A percentile compares a stretch with the other conserved stretches of the same genome.
Evolutionary conservation across 2,329 filamentous ascomycete species (phyloP).

Genomic region (Fusarium heterosporum): DNA sequence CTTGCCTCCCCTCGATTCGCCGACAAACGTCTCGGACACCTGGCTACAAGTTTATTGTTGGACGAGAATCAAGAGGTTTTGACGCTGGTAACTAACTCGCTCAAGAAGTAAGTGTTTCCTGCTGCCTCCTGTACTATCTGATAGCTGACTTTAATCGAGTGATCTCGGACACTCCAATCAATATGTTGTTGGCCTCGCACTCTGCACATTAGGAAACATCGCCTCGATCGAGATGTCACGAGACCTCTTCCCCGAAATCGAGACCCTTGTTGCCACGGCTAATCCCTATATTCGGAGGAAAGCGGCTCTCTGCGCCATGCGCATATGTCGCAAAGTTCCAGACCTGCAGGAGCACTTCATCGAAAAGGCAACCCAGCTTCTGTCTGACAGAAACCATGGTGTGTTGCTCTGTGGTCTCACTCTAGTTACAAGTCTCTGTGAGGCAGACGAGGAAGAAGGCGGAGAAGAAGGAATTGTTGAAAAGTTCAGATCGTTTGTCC

Average conservation of each 20-base stretch:
- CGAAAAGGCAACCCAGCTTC: slow-evolving; percentile 88
- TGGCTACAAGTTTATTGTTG: slow-evolving; percentile 94
- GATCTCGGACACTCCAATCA: slow-evolving; percentile 97
- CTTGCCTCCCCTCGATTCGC: slow-evolving; percentile 96
- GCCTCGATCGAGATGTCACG: slow-evolving; percentile 98
- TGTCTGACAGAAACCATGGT: slow-evolving; percentile 95
- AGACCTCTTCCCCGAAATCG: slow-evolving; percentile 96
- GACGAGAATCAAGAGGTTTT: slow-evolving; percentile 99
- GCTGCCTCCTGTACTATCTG: not conserved
- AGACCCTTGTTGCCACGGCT: slow-evolving; percentile 87
- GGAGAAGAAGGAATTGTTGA: slow-evolving; percentile 92
- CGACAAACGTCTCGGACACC: slow-evolving; percentile 94
- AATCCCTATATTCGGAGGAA: slow-evolving; percentile 99
- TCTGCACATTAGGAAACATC: slow-evolving; percentile 97
- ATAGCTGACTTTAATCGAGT: slow-evolving; percentile 60
- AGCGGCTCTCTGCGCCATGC: slow-evolving; percentile 98
- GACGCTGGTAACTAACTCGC: slow-evolving; percentile 95
- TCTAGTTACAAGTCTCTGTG: slow-evolving; percentile 89
- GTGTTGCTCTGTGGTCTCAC: slow-evolving; percentile 94
- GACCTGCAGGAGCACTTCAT: slow-evolving; percentile 97
- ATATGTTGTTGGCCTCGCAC: slow-evolving; percentile 95
- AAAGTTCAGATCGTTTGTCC: slow-evolving; percentile 88
- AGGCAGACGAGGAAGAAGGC: slow-evolving; percentile 92
- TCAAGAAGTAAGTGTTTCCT: slow-evolving; percentile 81
- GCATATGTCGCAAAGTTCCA: slow-evolving; percentile 97